Evolutionary conservation across 768 basidiomycete genomes (phyloP), one percentile per base, ranked within the genome.

Genomic region (Hygrophorus pudorinus): DNA sequence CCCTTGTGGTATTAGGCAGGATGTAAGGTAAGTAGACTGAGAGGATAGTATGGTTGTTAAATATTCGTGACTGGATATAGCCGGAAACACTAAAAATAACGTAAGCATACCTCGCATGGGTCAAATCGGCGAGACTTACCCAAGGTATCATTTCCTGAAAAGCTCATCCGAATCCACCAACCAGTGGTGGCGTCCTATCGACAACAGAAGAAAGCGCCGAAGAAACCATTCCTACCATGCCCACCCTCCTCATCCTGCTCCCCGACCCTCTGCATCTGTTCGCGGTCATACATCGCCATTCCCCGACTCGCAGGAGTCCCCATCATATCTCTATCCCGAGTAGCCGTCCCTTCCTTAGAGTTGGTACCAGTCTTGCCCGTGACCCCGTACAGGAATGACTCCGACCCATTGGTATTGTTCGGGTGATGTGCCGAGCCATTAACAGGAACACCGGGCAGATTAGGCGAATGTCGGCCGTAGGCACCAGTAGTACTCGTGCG

Each of bases 241-340:
- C 76, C 76, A 49, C 71, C 77, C 54, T 82, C 81, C 47, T 82
- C 80, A 47, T 77, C 77, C 48, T 75, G 70, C 48, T 79, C 76
- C 39, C 76, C 74, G 10, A 65, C 71, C 38, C 73, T 68, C 37
- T 67, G 71, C 71, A 76, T 73, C 60, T 77, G 82, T 29, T 79
- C 78, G 24, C 72, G 65, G 45, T 83, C 82, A 52, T 83, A 85
- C 34, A 80, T 65, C 13, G 67, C 72, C 78, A 86, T 81, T 4
- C 65, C 71, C 46, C 74, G 65, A 13, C 64, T 51, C 24, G 63
- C 65, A 17, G 58, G 62, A 42, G 47, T 43, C 2, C 17, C 34
- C 34, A 55, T 53, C 38, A 64, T 38, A 37, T 65, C 60, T 21
- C 65, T 58, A 12, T 60, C 60, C 31, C 65, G 69, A 46, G 65